These are phyloP conservation scores for Globisporangium cylindrosporum DNA, from an alignment of 352 stramenopile genomes.

Conservation along the genomic window DNA sequence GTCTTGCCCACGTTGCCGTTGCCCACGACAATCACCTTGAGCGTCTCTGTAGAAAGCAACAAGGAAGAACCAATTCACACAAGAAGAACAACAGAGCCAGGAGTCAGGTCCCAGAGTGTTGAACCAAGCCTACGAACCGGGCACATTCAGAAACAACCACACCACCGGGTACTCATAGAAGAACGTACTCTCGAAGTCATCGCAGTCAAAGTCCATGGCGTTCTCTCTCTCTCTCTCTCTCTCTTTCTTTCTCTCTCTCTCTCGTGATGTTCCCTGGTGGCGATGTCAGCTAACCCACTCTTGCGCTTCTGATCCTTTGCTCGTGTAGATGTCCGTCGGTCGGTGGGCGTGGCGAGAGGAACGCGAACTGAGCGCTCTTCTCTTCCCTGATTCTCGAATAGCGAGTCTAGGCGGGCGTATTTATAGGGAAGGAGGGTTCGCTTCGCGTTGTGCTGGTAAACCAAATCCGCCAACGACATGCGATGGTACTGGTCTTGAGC, in stretches of 20 bases:
- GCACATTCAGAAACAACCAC: not conserved
- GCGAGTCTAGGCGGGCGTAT: not conserved
- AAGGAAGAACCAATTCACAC: not conserved
- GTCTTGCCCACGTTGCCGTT: constrained; percentile 87
- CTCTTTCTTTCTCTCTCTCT: not conserved
- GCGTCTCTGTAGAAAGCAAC: constrained; percentile 39
- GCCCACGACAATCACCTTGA: constrained; percentile 82
- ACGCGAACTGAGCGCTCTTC: not conserved
- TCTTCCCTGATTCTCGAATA: not conserved
- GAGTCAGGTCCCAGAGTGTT: not conserved
- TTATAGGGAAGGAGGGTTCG: not conserved
- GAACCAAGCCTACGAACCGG: not conserved
- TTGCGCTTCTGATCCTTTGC: not conserved
- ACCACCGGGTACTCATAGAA: not conserved
- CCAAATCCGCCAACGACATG: not conserved
- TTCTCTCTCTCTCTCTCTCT: too few species aligned
- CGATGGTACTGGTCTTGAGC: not conserved
- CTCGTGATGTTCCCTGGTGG: too few species aligned
- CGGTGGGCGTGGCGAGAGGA: not conserved
- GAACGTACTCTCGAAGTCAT: constrained; percentile 68
- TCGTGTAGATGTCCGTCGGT: not conserved
- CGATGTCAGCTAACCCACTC: too few species aligned
- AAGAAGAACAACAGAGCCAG: too few species aligned
- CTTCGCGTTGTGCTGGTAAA: not conserved
- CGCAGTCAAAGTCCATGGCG: constrained; percentile 45